phyloP scores from a whole-genome alignment of 139 green algal genomes.

The Limnomonas spitsbergensis region DNA sequence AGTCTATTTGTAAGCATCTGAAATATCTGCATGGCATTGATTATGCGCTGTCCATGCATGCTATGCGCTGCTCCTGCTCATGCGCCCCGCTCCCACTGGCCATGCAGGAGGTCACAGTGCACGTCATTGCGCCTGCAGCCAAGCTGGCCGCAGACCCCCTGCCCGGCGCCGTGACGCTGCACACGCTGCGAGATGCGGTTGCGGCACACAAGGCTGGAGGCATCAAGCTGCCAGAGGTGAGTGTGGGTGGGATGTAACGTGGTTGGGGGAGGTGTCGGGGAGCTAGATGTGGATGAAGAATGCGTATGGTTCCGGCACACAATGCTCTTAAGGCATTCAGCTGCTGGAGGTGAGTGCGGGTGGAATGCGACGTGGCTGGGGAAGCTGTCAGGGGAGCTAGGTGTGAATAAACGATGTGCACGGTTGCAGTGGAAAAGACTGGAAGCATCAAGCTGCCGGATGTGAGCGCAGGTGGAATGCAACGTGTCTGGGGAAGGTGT shows the following conservation, averaged over 20 bases:
- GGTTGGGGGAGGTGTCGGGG: not conserved
- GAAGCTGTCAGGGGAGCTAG: too few species aligned
- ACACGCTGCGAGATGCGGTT: constrained; percentile 55
- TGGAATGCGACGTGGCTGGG: not conserved
- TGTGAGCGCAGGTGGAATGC: not conserved
- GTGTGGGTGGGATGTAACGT: not conserved
- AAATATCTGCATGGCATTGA: too few species aligned
- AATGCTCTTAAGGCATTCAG: too few species aligned
- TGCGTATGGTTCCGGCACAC: too few species aligned
- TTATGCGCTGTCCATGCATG: too few species aligned
- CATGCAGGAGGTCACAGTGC: constrained; percentile 67
- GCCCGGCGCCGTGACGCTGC: constrained; percentile 74
- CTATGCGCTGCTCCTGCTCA: too few species aligned
- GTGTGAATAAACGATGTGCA: too few species aligned
- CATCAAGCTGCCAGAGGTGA: constrained; percentile 40
- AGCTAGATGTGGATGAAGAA: too few species aligned
- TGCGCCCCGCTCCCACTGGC: too few species aligned
- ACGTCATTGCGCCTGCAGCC: constrained; percentile 74
- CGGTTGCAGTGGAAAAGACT: too few species aligned
- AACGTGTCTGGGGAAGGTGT: not conserved
- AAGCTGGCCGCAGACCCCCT: constrained; percentile 73
- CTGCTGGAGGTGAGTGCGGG: not conserved
- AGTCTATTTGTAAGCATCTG: not conserved
- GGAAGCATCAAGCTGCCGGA: too few species aligned
- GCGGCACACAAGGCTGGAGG: constrained; percentile 35